Conservation (phyloP, 1,284 basidiomycete species). For the Phylloboletellus chloephorus region DNA sequence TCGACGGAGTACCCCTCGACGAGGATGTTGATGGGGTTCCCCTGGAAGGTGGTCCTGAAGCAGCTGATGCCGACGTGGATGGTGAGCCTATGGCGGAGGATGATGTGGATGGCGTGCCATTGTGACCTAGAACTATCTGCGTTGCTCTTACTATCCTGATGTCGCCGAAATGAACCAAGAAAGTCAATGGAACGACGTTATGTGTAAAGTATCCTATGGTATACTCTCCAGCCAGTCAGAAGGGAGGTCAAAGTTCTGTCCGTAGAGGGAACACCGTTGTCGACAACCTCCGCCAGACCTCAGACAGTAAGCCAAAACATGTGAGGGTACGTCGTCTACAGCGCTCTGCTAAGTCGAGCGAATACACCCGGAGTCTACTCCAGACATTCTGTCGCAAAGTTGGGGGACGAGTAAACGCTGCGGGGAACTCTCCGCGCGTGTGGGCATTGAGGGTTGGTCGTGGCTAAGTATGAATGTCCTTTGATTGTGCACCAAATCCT, state of each 20-base stretch:
- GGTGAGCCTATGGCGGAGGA: conserved; percentile 32
- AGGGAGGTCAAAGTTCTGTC: conserved; percentile 26
- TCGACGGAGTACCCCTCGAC: conserved; percentile 37
- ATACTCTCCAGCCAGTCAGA: neutral
- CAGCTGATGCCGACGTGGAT: conserved; percentile 22
- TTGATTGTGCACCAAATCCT: neutral
- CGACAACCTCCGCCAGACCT: conserved; percentile 19
- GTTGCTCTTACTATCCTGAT: neutral
- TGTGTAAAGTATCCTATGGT: neutral
- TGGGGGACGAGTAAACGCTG: neutral
- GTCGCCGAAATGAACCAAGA: neutral
- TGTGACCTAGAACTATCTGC: conserved; percentile 11
- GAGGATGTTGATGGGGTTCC: conserved; percentile 33
- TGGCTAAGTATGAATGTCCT: conserved; percentile 13
- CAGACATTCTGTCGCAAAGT: conserved; percentile 6
- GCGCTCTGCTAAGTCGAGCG: conserved; percentile 15
- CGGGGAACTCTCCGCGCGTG: neutral
- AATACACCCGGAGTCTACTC: conserved; percentile 11
- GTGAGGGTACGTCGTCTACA: conserved; percentile 22
- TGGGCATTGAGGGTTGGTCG: conserved; percentile 3
- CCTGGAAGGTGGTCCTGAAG: conserved; percentile 20
- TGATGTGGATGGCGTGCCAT: conserved; percentile 25
- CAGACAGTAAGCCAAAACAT: conserved; percentile 18
- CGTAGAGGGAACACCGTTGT: conserved; percentile 17
- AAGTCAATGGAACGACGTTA: neutral